A percentile compares a stretch with the other conserved stretches of the same genome.
Conservation (phyloP, 2,329 filamentous ascomycete genomes). For the Herpotrichia juniperi region DNA sequence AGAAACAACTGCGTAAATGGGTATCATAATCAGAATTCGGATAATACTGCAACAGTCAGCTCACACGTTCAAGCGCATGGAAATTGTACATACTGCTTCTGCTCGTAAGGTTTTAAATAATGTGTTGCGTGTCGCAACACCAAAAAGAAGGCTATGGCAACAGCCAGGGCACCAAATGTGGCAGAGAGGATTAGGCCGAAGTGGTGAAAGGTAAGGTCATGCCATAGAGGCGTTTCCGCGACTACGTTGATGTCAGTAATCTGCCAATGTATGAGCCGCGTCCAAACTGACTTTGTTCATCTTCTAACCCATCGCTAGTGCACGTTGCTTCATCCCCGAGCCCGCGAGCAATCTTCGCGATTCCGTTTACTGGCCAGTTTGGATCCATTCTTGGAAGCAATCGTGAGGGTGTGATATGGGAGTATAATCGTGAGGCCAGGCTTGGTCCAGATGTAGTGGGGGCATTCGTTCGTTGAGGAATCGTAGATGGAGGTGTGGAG, state of each 20-base stretch:
- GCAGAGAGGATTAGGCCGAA: constrained; percentile 61
- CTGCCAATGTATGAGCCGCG: neutral
- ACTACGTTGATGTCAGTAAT: constrained; percentile 24
- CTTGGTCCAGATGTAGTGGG: neutral
- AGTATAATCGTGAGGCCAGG: neutral
- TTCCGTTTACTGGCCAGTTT: neutral
- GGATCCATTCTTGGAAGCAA: neutral
- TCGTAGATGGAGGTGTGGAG: neutral
- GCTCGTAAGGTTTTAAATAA: constrained; percentile 65
- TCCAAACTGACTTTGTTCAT: constrained; percentile 4
- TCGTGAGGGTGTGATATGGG: neutral
- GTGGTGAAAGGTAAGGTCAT: constrained; percentile 62
- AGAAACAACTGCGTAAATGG: constrained; percentile 76
- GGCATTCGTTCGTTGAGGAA: neutral
- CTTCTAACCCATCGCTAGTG: constrained; percentile 4
- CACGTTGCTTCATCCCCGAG: neutral
- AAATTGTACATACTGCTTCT: constrained; percentile 59
- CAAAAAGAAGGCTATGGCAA: constrained; percentile 58
- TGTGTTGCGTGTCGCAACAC: constrained; percentile 65
- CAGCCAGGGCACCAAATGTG: constrained; percentile 59
- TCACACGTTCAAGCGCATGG: neutral
- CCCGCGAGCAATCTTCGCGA: neutral
- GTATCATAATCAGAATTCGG: constrained; percentile 87
- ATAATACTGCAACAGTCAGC: constrained; percentile 67
- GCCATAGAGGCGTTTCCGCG: constrained; percentile 58